Base-by-base conservation (phyloP, 768 basidiomycete species). In the Kwoniella shandongensis region DNA sequence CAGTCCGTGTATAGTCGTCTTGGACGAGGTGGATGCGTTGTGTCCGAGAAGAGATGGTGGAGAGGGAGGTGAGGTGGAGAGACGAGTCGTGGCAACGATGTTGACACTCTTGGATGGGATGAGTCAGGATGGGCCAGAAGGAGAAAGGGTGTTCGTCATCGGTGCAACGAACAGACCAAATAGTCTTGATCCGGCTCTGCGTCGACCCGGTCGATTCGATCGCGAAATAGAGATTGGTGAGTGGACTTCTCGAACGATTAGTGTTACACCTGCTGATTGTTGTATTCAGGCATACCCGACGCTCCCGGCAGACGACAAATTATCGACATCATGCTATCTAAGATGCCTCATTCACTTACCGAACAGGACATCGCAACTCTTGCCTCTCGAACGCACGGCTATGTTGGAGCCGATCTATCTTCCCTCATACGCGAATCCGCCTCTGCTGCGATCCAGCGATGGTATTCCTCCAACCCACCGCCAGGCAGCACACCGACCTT, bases 171-270 rank as follows among this genome's bases (percentile, higher is more conserved):
- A 70, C 32, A 82, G 96, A 67, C 96, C 96, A 35, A 99, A 99
- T 81, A 97, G 94, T 26, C 94, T 99, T 65, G 96, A 99, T 77
- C 96, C 96, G 39, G 96, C 96, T n/a, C 87, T 99, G 38, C 85
- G 96, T 71, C 91, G 96, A 59, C 98, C 98, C 78, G 96, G 96
- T 76, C 89, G 96, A 49, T 98, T 99, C 78, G 96, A 99, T 80
- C 87, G 90, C 60, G 94, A 98, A 76, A 88, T 98, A 41, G 94
- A 98, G 74, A 92, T 98, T 61, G 92, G 93, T 85, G 58, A 65
- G 80, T 72, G 15, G 7, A 6, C 13, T 32, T 32, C 32, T 13
- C 27, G 22, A 10, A 11, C 18, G 17, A 23, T 23, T 40, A 29
- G 6, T 12, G 25, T 40, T 61, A 23, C 11, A 17, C 15, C 29